Evolutionary conservation across 257 asterid species (phyloP), one percentile per base, ranked within the genome.

Genomic region (Solanum lignicaule): DNA sequence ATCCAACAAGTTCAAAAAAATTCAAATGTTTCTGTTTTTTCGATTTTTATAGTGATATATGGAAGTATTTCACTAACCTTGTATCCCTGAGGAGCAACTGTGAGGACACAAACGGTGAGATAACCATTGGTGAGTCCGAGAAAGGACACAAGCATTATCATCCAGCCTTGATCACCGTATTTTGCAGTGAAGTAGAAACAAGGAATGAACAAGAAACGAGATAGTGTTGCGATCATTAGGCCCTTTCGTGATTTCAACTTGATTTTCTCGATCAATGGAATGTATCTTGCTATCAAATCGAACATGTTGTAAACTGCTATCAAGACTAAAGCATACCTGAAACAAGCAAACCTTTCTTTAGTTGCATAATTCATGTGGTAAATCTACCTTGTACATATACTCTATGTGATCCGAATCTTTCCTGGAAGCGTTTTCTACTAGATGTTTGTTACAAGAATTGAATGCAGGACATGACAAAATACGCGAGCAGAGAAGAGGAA

Each of bases 81-180:
- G 90, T 92, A 90, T 73, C 93, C 92, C 58, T 81, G 88, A 31
- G 94, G 93, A 87, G 92, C 94, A 69, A 90, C 87, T 5, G 90
- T 89, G 73, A 91, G 62, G 29, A 91, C 87, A 62, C 92, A 91
- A 2, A 92, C 94, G 5, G 92, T 91, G 79, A 91, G 92, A 69
- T 89, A 89, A 10, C 94, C 93, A 72, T 91, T 91, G 65, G 91
- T 89, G 29, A 92, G 82, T 66, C 94, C 94, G 36, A 91, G 31
- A 87, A 92, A 41, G 33, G 93, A 92, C 18, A 88, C 87, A 36
- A 92, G 90, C 87, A 89, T 48, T 87, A 91, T 89, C 94, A 92
- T 92, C 93, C 93, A 90, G 20, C 93, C 93, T 12, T 92, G 93
- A 87, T 92, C 91, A 29, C 89, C 94, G 27, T 92, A 92, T 71